phyloP scores from a whole-genome alignment of 2,329 filamentous ascomycete genomes.

The Aspergillus floridensis region DNA sequence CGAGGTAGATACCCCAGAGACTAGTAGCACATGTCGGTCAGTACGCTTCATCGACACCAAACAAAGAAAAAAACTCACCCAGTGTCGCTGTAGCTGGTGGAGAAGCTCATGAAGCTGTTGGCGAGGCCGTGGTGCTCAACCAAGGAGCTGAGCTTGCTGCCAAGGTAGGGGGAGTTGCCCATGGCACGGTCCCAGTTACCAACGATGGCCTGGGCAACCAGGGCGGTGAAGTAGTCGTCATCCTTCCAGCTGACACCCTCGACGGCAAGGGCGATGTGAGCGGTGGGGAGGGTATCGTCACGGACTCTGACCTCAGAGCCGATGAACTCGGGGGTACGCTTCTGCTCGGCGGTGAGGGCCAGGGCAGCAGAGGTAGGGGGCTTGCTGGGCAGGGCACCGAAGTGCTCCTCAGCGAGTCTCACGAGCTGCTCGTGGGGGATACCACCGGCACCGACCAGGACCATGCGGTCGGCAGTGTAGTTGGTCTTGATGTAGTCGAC shows the following conservation, averaged over 20 bases:
- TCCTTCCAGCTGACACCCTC: slow-evolving; percentile 99
- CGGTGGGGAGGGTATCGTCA: slow-evolving; percentile 92
- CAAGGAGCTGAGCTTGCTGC: slow-evolving; percentile 95
- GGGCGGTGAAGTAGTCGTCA: slow-evolving; percentile 96
- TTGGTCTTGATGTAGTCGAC: slow-evolving; percentile 98
- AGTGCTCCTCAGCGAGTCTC: slow-evolving; percentile 94
- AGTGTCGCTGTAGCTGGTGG: slow-evolving; percentile 98
- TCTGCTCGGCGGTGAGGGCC: slow-evolving; percentile 67
- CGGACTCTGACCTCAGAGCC: slow-evolving; percentile 94
- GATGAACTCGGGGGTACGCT: slow-evolving; percentile 90
- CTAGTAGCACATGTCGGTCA: slow-evolving; percentile 47
- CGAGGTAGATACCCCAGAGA: slow-evolving; percentile 99
- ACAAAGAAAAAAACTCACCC: slow-evolving; percentile 61
- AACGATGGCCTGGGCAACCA: slow-evolving; percentile 97
- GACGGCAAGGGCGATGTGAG: slow-evolving; percentile 96
- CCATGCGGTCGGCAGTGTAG: slow-evolving; percentile 99
- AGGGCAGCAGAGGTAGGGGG: slow-evolving; percentile 72
- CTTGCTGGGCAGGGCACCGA: slow-evolving; percentile 72
- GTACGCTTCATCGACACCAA: too few relatives aligned
- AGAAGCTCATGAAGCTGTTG: slow-evolving; percentile 99
- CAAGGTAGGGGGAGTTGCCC: slow-evolving; percentile 94
- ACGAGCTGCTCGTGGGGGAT: slow-evolving; percentile 92
- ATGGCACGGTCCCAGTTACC: slow-evolving; percentile 99
- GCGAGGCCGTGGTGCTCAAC: slow-evolving; percentile 93
- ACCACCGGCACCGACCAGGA: slow-evolving; percentile 91